Evolutionary conservation across 1,139 yeast species (phyloP).

Genomic region (Yamadazyma pseudoaaseri): DNA sequence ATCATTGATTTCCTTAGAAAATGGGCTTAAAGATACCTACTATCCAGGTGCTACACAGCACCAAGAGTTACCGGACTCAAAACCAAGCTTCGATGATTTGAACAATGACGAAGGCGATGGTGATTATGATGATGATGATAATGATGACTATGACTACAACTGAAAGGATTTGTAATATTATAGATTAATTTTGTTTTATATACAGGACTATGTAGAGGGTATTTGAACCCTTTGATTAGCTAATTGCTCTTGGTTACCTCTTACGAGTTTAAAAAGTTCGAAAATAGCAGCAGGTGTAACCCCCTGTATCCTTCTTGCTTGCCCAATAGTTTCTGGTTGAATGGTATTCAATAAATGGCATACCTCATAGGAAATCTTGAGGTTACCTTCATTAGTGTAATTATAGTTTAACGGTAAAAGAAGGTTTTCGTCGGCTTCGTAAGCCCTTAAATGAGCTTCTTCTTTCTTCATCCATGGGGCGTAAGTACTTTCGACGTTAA

Average conservation of each 20-base stretch:
- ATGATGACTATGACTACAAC: slow-evolving; percentile 9
- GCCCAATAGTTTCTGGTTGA: slow-evolving; percentile 89
- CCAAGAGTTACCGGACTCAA: background rate
- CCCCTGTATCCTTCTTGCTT: slow-evolving; percentile 92
- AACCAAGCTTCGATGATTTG: background rate
- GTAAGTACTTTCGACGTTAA: slow-evolving; percentile 79
- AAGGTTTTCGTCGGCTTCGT: slow-evolving; percentile 78
- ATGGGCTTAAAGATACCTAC: slow-evolving; percentile 20
- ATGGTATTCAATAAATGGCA: slow-evolving; percentile 66
- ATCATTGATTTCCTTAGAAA: slow-evolving; percentile 32
- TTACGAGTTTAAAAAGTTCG: slow-evolving; percentile 55
- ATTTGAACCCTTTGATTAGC: slow-evolving; percentile 13
- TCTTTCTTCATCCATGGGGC: slow-evolving; percentile 80
- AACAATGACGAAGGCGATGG: slow-evolving; percentile 3
- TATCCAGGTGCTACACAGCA: background rate
- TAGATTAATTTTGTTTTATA: slow-evolving; percentile 8
- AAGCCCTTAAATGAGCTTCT: slow-evolving; percentile 66
- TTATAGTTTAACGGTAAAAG: slow-evolving; percentile 64
- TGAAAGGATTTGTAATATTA: slow-evolving; percentile 12
- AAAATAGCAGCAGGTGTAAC: slow-evolving; percentile 85
- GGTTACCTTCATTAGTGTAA: slow-evolving; percentile 48
- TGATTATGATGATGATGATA: slow-evolving; percentile 7
- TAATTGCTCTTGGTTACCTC: slow-evolving; percentile 23
- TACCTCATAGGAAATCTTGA: slow-evolving; percentile 71
- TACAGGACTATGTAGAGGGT: slow-evolving; percentile 5